Evolutionary conservation across 345 rosid genomes (phyloP), one percentile per base, ranked within the genome.

Genomic region (Aurinia saxatilis): DNA sequence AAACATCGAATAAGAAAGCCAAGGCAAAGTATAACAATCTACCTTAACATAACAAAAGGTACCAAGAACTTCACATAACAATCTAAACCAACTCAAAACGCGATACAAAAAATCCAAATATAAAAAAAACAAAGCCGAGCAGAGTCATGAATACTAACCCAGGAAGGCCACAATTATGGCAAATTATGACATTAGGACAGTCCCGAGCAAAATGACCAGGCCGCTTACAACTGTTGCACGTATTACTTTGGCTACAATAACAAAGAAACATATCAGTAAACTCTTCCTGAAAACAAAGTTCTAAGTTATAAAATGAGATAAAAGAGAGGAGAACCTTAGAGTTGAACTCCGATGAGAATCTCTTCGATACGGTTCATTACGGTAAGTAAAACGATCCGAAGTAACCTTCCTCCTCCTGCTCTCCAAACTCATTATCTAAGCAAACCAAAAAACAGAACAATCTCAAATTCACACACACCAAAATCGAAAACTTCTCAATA

Each of bases 191-290:
- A 79, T 87, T 90, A 5, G 91, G 87, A 72, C 93, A 90, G 61
- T 85, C 95, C 71, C 92, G 80, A 67, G 93, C 95, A 77, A 60
- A 90, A 70, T 90, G 95, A 27, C 93, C 97, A 4, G 90, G 95
- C 51, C 83, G 77, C 51, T 85, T 90, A 75, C 97, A 87, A 53
- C 83, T 90, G 65, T 90, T 87, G 86, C 95, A 90, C 33, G 83
- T 79, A 72, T 76, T 76, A 69, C 70, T 82, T 62, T 82, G 90
- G 73, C 93, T 82, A 84, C 40, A 65, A 75, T 62, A 54, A 14
- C 15, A 2, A 52, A 35, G 41, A 34, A 17, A 16, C 40, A 52
- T 13, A 50, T 47, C 23, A 6, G 16, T 37, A n/a, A n/a, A 7
- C 31, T 4, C 41, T 6, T 12, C 0, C 18, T 18, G 8, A 15